Conservation (phyloP, 257 asterid genomes). For the Avicennia marina region DNA sequence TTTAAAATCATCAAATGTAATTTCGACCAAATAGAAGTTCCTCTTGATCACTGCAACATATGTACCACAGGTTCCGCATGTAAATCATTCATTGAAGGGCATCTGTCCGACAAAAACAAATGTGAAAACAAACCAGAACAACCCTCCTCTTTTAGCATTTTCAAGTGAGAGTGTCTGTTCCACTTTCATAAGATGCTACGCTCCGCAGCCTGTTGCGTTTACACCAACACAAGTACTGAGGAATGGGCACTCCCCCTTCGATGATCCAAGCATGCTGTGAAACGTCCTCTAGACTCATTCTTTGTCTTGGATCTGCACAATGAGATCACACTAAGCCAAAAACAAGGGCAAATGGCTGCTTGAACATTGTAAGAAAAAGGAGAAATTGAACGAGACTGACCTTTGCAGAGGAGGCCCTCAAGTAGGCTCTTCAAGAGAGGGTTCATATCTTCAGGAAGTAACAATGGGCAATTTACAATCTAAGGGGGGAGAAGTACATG, state of each 20-base stretch:
- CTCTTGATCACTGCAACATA: too few relatives aligned
- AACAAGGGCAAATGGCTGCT: neutral
- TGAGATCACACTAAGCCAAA: neutral
- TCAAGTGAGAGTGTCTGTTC: too few relatives aligned
- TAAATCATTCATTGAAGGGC: too few relatives aligned
- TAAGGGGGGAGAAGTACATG: constrained; percentile 20
- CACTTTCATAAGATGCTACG: neutral
- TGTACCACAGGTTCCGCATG: too few relatives aligned
- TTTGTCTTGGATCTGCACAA: constrained; percentile 62
- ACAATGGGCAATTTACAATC: constrained; percentile 74
- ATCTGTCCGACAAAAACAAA: too few relatives aligned
- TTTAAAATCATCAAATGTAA: too few relatives aligned
- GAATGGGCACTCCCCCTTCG: constrained; percentile 69
- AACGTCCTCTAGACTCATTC: constrained; percentile 61
- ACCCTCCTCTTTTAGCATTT: too few relatives aligned
- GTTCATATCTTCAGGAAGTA: constrained; percentile 65
- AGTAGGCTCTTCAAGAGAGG: constrained; percentile 68
- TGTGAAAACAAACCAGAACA: too few relatives aligned
- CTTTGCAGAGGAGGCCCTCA: constrained; percentile 96
- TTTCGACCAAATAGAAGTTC: too few relatives aligned
- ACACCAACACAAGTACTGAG: constrained; percentile 75
- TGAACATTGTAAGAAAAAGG: too few relatives aligned
- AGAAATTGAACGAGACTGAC: constrained; percentile 5
- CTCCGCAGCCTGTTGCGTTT: constrained; percentile 19
- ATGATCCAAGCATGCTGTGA: constrained; percentile 75